Percentiles rank a stretch among this genome's conserved stretches.
Evolutionary conservation across 2,329 filamentous ascomycete genomes (phyloP).

Genomic region (Apiospora sp.): DNA sequence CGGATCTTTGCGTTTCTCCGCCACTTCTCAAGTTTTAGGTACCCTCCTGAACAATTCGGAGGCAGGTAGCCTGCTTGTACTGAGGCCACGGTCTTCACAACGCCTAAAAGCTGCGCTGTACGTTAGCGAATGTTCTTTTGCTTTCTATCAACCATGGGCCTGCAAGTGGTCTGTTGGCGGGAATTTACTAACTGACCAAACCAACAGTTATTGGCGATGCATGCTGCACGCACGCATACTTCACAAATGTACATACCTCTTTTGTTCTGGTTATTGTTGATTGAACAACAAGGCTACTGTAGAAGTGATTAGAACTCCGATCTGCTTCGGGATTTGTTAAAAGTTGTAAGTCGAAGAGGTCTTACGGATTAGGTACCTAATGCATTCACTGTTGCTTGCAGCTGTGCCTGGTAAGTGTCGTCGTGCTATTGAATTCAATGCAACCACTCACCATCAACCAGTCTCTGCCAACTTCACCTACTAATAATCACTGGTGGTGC

Average conservation of each 20-base stretch:
- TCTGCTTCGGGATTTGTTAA: neutral
- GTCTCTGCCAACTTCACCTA: neutral
- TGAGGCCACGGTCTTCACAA: conserved; percentile 21
- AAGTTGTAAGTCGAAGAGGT: neutral
- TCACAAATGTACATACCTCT: neutral
- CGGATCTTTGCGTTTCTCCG: conserved; percentile 19
- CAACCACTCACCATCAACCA: neutral
- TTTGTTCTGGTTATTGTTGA: neutral
- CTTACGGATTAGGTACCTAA: neutral
- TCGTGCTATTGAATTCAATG: neutral
- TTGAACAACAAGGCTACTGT: neutral
- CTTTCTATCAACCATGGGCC: neutral
- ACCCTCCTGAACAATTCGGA: neutral
- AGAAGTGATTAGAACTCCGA: neutral
- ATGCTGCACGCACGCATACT: no score
- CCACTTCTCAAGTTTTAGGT: neutral
- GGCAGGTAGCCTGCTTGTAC: neutral
- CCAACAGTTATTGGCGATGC: neutral
- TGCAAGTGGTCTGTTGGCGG: neutral
- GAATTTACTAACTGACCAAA: neutral
- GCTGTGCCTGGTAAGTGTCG: neutral
- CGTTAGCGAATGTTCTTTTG: conserved; percentile 15
- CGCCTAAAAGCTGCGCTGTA: neutral
- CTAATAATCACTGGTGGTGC: neutral
- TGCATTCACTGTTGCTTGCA: neutral